Evolutionary conservation across 768 basidiomycete species (phyloP).

Genomic region (Russula brevipes): DNA sequence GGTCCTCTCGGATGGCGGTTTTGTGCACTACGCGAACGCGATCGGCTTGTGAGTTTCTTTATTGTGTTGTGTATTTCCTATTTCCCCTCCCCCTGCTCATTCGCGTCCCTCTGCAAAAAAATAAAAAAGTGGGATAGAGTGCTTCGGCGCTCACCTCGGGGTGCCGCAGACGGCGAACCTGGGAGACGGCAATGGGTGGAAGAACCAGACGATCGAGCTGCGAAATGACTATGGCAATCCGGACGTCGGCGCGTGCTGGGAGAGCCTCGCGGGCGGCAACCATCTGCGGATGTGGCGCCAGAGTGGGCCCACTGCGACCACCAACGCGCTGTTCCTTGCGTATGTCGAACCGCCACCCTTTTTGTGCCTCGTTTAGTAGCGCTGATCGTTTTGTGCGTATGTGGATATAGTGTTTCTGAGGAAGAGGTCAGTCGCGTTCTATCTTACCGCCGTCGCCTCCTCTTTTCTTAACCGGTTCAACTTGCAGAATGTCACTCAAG

Average conservation of each 20-base stretch:
- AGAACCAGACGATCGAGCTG: constrained; percentile 42
- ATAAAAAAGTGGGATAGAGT: constrained; percentile 27
- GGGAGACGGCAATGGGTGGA: constrained; percentile 43
- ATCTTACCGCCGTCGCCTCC: too few relatives aligned
- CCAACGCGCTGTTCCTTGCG: constrained; percentile 36
- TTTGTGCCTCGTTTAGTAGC: neutral
- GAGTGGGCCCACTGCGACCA: constrained; percentile 31
- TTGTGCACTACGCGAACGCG: constrained; percentile 19
- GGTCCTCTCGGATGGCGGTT: constrained; percentile 21
- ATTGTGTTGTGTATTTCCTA: neutral
- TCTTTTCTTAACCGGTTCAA: neutral
- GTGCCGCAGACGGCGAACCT: constrained; percentile 40
- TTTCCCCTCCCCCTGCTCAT: too few relatives aligned
- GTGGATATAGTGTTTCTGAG: constrained; percentile 21
- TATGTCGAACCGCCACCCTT: constrained; percentile 20
- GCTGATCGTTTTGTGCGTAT: neutral
- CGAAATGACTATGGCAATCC: constrained; percentile 40
- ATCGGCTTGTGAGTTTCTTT: constrained; percentile 22
- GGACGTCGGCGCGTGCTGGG: constrained; percentile 39
- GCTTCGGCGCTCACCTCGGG: constrained; percentile 34
- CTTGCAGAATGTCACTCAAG: constrained; percentile 17
- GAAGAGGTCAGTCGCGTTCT: constrained; percentile 22
- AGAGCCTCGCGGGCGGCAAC: constrained; percentile 30
- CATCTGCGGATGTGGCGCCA: constrained; percentile 30
- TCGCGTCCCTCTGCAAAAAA: neutral